These are phyloP conservation scores for Homolaphlyctis polyrhiza DNA, from an alignment of 371 early-diverging fungal genomes.

Conservation along the genomic window DNA sequence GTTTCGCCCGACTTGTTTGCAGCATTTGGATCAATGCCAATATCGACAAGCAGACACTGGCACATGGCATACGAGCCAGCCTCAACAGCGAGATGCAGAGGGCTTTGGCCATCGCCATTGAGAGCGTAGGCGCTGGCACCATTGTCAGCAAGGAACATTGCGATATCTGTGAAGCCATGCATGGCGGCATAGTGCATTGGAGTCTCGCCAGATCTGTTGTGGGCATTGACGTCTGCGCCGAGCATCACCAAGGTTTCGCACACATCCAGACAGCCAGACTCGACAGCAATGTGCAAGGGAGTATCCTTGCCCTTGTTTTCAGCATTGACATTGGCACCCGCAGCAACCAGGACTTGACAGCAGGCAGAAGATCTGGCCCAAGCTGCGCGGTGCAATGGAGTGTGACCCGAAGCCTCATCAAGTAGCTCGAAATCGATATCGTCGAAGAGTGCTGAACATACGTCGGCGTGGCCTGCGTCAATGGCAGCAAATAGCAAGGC, in stretches of 20 bases:
- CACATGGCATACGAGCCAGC: not conserved
- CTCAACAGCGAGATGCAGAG: slow-evolving; percentile 1
- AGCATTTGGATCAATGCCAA: not conserved
- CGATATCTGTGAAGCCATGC: not conserved
- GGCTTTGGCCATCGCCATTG: not conserved
- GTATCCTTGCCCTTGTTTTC: slow-evolving; percentile 4
- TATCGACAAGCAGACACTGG: not conserved
- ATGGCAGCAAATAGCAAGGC: not conserved
- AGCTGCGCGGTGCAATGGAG: not conserved
- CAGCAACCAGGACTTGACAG: slow-evolving; percentile 1
- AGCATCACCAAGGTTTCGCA: slow-evolving; percentile 9
- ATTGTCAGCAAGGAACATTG: not conserved
- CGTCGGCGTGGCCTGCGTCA: slow-evolving; percentile 1
- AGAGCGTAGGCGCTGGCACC: not conserved
- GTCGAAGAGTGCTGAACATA: not conserved
- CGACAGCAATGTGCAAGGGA: slow-evolving; percentile 3
- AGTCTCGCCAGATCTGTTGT: slow-evolving; percentile 1
- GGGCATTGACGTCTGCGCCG: slow-evolving; percentile 11
- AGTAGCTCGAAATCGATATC: not conserved
- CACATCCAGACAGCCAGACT: not conserved
- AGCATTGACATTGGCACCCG: slow-evolving; percentile 7
- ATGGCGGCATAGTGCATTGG: slow-evolving; percentile 10
- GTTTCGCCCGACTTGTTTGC: not conserved
- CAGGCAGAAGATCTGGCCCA: not conserved
- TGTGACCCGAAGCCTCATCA: slow-evolving; percentile 1